Evolutionary conservation across 2,329 filamentous ascomycete species (phyloP).

Genomic region (Chaetomiaceae sp.): DNA sequence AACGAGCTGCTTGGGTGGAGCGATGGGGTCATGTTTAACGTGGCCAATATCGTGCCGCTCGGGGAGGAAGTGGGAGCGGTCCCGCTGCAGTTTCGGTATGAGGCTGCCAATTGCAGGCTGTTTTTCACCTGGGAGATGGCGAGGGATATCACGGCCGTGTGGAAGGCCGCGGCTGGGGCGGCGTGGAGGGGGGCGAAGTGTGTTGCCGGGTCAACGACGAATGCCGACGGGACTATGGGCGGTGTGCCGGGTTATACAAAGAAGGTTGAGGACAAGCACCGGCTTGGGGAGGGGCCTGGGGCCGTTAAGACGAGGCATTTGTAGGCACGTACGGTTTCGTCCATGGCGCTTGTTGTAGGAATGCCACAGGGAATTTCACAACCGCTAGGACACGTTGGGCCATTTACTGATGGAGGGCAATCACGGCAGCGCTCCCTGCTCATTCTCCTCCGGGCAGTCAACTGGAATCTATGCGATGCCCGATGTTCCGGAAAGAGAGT

Average conservation of each 20-base stretch:
- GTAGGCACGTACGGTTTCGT: too few species aligned
- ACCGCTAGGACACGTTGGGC: too few species aligned
- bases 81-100: slow-evolving; percentile 55
- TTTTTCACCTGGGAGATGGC: slow-evolving; percentile 52
- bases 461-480: too few species aligned
- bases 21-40: background rate
- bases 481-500: too few species aligned
- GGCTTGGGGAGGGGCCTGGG: slow-evolving; percentile 6
- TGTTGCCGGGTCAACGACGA: slow-evolving; percentile 15
- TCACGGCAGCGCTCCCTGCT: too few species aligned
- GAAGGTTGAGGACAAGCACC: slow-evolving; percentile 11
- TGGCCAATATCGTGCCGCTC: slow-evolving; percentile 6
- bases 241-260: background rate
- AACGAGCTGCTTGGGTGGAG: background rate
- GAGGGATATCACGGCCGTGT: slow-evolving; percentile 43
- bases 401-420: too few species aligned
- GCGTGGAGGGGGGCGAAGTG: slow-evolving; percentile 31
- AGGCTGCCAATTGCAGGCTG: slow-evolving; percentile 53
- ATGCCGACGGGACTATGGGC: slow-evolving; percentile 14
- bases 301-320: too few species aligned
- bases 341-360: too few species aligned
- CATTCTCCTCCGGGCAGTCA: too few species aligned
- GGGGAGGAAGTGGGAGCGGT: slow-evolving; percentile 1
- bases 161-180: slow-evolving; percentile 41
- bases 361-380: too few species aligned